phyloP scores from a whole-genome alignment of 2,329 filamentous ascomycete genomes.

The Penicillium psychrosexuale region DNA sequence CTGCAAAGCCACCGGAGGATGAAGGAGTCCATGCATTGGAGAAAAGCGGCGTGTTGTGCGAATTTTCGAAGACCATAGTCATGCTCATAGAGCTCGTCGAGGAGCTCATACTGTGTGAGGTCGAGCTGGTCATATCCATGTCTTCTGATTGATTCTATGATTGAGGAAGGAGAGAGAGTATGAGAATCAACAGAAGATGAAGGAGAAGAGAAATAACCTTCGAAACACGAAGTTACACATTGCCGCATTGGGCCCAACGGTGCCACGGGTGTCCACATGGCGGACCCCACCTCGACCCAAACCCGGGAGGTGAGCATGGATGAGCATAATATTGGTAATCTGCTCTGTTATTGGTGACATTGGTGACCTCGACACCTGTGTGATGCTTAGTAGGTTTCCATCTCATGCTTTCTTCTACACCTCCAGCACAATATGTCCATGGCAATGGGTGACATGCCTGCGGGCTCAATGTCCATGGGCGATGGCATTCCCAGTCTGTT shows the following conservation, averaged over 20 bases:
- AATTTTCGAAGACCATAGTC: constrained; percentile 52
- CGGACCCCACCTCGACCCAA: not conserved
- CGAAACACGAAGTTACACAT: not conserved
- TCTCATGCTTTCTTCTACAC: not conserved
- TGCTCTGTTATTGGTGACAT: not conserved
- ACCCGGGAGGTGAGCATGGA: not conserved
- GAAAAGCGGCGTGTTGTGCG: constrained; percentile 62
- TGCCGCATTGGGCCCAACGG: not conserved
- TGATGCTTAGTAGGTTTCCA: not conserved
- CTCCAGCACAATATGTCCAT: constrained; percentile 19
- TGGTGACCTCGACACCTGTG: not conserved
- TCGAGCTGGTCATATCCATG: constrained; percentile 10
- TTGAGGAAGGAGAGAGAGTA: not conserved
- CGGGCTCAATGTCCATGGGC: constrained; percentile 44
- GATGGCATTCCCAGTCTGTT: constrained; percentile 45
- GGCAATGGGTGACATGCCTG: constrained; percentile 28
- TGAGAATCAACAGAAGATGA: not conserved
- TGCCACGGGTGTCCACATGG: not conserved
- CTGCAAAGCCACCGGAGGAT: constrained; percentile 71
- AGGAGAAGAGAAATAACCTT: not conserved
- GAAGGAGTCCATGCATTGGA: constrained; percentile 70
- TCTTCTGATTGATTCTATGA: not conserved
- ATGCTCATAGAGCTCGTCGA: constrained; percentile 21
- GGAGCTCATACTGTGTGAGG: not conserved
- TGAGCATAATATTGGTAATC: constrained; percentile 10